Evolutionary conservation across 2,329 filamentous ascomycete species (phyloP).

Genomic region (Balansia obtecta): DNA sequence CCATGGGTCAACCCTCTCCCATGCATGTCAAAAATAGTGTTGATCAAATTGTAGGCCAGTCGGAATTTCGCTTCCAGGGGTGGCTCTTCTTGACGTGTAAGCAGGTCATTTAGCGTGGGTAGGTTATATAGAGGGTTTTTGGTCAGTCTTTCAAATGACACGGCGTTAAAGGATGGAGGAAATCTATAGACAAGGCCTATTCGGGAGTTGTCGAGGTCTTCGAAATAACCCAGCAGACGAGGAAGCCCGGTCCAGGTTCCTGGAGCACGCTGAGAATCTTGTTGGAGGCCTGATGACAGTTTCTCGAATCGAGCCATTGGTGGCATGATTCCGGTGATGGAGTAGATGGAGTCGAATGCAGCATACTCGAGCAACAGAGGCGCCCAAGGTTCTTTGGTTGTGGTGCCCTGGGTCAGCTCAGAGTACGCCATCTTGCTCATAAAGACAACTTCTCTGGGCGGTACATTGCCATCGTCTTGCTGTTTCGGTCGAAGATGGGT

Average conservation of each 20-base stretch:
- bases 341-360: constrained; percentile 48
- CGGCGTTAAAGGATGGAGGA: constrained; percentile 49
- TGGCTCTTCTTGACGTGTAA: constrained; percentile 43
- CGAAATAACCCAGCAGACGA: constrained; percentile 56
- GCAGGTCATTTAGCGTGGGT: constrained; percentile 41
- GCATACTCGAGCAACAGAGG: constrained; percentile 63
- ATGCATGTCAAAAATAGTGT: constrained; percentile 64
- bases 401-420: constrained; percentile 30
- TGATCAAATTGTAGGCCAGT: constrained; percentile 58
- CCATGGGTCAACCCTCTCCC: constrained; percentile 57
- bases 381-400: constrained; percentile 32
- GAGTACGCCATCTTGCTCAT: constrained; percentile 39
- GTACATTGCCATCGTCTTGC: constrained; percentile 17
- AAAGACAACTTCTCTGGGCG: constrained; percentile 33
- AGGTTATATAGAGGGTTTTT: constrained; percentile 38
- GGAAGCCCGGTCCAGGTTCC: constrained; percentile 50
- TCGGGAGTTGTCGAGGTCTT: constrained; percentile 57
- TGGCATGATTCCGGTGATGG: constrained; percentile 49
- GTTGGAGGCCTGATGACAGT: constrained; percentile 44
- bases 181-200: constrained; percentile 67
- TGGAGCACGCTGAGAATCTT: constrained; percentile 36
- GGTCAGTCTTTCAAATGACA: constrained; percentile 38
- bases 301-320: constrained; percentile 54
- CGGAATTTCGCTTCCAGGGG: constrained; percentile 65
- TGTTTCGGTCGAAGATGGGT: constrained; percentile 34